These are phyloP conservation scores for Floccularia luteovirens DNA, from an alignment of 768 basidiomycete species.

Conservation along the genomic window DNA sequence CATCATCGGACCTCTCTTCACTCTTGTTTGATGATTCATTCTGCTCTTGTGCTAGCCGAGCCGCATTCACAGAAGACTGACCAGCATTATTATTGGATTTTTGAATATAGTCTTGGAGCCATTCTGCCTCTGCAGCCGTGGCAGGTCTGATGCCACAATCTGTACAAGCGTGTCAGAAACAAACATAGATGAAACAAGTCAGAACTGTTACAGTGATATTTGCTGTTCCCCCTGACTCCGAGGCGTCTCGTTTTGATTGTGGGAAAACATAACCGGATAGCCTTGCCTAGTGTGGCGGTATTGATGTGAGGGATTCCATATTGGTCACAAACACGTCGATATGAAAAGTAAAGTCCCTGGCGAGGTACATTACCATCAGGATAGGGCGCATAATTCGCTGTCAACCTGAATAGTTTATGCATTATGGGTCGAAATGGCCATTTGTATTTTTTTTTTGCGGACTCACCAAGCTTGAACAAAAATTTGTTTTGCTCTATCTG, in stretches of 20 bases:
- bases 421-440: slow-evolving; percentile 7
- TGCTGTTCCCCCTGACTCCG: slow-evolving; percentile 90
- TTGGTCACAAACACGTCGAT: slow-evolving; percentile 84
- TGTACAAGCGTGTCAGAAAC: slow-evolving; percentile 29
- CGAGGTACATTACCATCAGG: slow-evolving; percentile 91
- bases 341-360: slow-evolving; percentile 91
- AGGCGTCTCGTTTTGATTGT: slow-evolving; percentile 92
- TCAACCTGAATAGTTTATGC: slow-evolving; percentile 47
- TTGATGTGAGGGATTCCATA: slow-evolving; percentile 93
- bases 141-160: slow-evolving; percentile 92
- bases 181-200: slow-evolving; percentile 17
- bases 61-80: slow-evolving; percentile 69
- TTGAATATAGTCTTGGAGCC: slow-evolving; percentile 87
- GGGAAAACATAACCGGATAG: slow-evolving; percentile 88
- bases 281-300: slow-evolving; percentile 92
- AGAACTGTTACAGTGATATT: slow-evolving; percentile 76
- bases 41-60: slow-evolving; percentile 63
- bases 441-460: too few relatives aligned
- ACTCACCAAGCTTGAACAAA: slow-evolving; percentile 88
- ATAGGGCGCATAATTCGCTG: slow-evolving; percentile 85
- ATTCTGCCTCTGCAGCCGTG: slow-evolving; percentile 87
- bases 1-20: slow-evolving; percentile 75
- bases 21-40: slow-evolving; percentile 50
- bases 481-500: slow-evolving; percentile 86
- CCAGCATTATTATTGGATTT: slow-evolving; percentile 85